Evolutionary conservation across 768 basidiomycete species (phyloP).

Genomic region (Collybia mongolica): DNA sequence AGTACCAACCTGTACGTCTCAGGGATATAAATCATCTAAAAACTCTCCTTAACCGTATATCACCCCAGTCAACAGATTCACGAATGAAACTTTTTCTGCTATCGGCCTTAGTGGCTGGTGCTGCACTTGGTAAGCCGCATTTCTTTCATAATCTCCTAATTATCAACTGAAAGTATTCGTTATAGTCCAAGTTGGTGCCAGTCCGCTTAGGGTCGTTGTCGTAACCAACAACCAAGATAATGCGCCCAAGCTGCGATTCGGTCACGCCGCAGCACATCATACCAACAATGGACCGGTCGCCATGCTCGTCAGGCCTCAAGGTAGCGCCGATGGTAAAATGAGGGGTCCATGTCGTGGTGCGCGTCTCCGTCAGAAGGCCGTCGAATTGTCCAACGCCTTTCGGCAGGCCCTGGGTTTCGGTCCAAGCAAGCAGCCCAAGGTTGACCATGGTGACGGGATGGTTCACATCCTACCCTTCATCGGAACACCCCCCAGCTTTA

Average conservation of each 20-base stretch:
- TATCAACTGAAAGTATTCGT: not conserved
- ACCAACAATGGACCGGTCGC: slow-evolving; percentile 25
- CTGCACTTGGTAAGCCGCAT: slow-evolving; percentile 28
- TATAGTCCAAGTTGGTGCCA: slow-evolving; percentile 41
- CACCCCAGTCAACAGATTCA: not conserved
- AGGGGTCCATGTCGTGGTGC: slow-evolving; percentile 24
- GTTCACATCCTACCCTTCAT: slow-evolving; percentile 35
- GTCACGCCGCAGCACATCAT: slow-evolving; percentile 31
- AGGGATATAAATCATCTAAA: not conserved
- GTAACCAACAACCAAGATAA: slow-evolving; percentile 14
- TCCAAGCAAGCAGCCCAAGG: slow-evolving; percentile 25
- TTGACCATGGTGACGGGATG: slow-evolving; percentile 13
- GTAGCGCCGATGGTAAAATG: slow-evolving; percentile 6
- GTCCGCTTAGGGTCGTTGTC: slow-evolving; percentile 50
- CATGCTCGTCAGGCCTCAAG: slow-evolving; percentile 5
- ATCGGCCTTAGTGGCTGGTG: slow-evolving; percentile 32
- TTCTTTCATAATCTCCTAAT: not conserved
- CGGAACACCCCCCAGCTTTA: slow-evolving; percentile 20
- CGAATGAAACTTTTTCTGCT: slow-evolving; percentile 15
- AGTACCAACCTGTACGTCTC: slow-evolving; percentile 8
- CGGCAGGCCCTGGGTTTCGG: slow-evolving; percentile 53
- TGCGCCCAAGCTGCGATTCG: slow-evolving; percentile 31
- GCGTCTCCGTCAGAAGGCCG: slow-evolving; percentile 45
- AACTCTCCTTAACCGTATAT: slow-evolving; percentile 1
- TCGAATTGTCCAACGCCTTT: slow-evolving; percentile 54